A percentile compares a stretch with the other conserved stretches of the same genome.
phyloP scores from a whole-genome alignment of 1,284 basidiomycete genomes.

The Golubevia sp. region DNA sequence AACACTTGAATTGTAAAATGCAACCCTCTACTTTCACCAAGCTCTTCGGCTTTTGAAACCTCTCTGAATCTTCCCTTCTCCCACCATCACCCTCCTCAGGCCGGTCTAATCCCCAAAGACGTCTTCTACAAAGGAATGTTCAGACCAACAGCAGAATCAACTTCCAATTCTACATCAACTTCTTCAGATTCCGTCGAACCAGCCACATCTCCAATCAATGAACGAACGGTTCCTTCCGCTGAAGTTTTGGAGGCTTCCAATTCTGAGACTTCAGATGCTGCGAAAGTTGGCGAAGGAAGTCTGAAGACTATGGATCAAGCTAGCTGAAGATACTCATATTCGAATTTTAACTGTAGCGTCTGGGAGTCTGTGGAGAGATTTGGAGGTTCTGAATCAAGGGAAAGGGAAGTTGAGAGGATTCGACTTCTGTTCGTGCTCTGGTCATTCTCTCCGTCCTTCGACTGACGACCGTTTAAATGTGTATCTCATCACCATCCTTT shows the following conservation, averaged over 20 bases:
- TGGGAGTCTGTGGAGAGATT: too few species aligned
- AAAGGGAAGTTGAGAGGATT: too few species aligned
- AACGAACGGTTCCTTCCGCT: neutral
- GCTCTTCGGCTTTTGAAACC: too few species aligned
- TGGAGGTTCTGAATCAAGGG: too few species aligned
- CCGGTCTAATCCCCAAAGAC: neutral
- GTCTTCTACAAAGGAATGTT: neutral
- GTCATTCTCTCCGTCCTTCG: too few species aligned
- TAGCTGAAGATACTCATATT: neutral
- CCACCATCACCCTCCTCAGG: neutral
- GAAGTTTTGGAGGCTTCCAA: neutral
- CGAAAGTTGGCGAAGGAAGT: neutral
- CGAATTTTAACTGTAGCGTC: too few species aligned
- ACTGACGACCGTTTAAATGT: too few species aligned
- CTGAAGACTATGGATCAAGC: neutral
- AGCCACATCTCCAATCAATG: neutral
- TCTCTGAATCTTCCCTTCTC: neutral
- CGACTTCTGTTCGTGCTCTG: too few species aligned
- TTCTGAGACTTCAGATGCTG: neutral
- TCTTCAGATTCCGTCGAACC: neutral
- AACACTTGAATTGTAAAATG: too few species aligned
- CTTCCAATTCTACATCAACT: neutral
- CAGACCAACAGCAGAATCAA: neutral
- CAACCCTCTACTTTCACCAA: too few species aligned
- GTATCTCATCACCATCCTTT: too few species aligned